Percentiles rank a stretch among this genome's conserved stretches.
These are phyloP conservation scores for Alternaria rosae DNA, from an alignment of 2,329 filamentous ascomycete genomes.

Conservation along the genomic window DNA sequence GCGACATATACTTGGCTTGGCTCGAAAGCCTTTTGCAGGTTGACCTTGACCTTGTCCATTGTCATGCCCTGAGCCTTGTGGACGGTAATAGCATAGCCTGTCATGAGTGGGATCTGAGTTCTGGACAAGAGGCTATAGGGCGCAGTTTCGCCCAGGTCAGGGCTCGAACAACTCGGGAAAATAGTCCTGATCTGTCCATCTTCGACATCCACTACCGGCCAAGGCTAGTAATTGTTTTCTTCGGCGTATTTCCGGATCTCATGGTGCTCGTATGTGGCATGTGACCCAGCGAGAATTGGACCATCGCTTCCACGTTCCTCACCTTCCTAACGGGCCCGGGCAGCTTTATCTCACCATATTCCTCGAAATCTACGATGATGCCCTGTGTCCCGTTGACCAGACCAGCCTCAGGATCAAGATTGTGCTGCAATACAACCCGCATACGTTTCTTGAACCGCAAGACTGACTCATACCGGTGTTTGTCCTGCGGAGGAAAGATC, in stretches of 20 bases:
- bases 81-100: conserved; percentile 69
- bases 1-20: conserved; percentile 69
- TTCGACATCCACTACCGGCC: conserved; percentile 63
- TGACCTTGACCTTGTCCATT: conserved; percentile 63
- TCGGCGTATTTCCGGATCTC: conserved; percentile 53
- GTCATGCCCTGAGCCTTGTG: conserved; percentile 68
- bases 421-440: conserved; percentile 62
- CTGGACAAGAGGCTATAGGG: conserved; percentile 61
- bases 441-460: conserved; percentile 60
- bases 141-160: conserved; percentile 54
- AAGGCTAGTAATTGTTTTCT: conserved; percentile 42
- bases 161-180: conserved; percentile 59
- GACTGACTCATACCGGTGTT: conserved; percentile 57
- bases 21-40: conserved; percentile 62
- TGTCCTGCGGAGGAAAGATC: conserved; percentile 16
- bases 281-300: conserved; percentile 44
- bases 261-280: conserved; percentile 46
- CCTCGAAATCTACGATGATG: conserved; percentile 47
- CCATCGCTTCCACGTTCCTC: neutral
- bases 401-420: conserved; percentile 50
- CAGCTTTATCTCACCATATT: conserved; percentile 38
- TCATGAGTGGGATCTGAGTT: conserved; percentile 67
- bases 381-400: conserved; percentile 49
- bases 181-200: conserved; percentile 58
- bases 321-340: conserved; percentile 9